Evolutionary conservation across 2,329 filamentous ascomycete genomes (phyloP), one percentile per base, ranked within the genome.

Genomic region (Myriosclerotinia scirpicola): DNA sequence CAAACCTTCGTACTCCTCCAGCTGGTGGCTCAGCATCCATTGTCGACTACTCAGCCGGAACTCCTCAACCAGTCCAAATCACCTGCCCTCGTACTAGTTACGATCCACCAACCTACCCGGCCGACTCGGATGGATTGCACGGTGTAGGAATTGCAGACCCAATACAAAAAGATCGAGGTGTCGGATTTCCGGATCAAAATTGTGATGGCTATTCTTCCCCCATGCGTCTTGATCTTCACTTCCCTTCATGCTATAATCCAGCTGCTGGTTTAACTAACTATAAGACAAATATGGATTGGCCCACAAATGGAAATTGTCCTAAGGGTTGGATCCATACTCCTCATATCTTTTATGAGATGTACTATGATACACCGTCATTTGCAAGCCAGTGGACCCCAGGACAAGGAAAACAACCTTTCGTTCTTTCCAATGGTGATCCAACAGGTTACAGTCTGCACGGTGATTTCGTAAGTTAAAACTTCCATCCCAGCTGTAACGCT

Each of bases 171-270:
- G 85, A 84, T 59, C 79, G 83, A 54, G 87, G 87, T 69, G 80
- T 82, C 22, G 87, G 85, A n/a, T 90, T 95, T 76, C 91, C 91
- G 38, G 83, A 88, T 74, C 82, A 84, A 75, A 84, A 88, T 73
- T 93, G 91, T 75, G 86, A 90, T 73, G 83, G 85, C 62, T 81
- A 79, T 66, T 82, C 81, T 70, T 87, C 87, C 62, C 86, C 87
- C 67, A 81, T 96, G 59, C 90, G 93, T 64, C 82, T 93, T 54
- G 93, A 96, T 79, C 79, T 96, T 69, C 91, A 91, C 84, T 96
- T 96, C 80, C 91, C 92, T 2, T 93, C 90, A 4, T 96, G 92
- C 84, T 95, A 92, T 88, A 91, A 95, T 73, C 91, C 91, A 61
- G 83, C 86, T 71, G 87, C 65, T 26, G 71, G 69, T 17, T 80